Conservation (phyloP, 345 rosid species). For the Geranium brycei region DNA sequence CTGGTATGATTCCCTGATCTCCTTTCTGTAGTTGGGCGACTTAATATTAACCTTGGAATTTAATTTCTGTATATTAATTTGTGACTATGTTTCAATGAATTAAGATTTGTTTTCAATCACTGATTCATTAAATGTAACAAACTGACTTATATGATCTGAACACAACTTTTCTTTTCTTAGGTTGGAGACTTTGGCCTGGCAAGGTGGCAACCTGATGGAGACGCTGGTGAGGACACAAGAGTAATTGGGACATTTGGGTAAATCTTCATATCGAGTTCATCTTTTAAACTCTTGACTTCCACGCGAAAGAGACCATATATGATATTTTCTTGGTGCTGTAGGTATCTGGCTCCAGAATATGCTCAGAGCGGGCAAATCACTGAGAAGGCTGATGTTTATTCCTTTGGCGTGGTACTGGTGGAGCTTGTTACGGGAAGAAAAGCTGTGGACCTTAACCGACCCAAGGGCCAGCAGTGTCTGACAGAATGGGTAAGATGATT, state of each 20-base stretch:
- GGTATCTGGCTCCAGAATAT: constrained; percentile 98
- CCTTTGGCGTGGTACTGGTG: constrained; percentile 88
- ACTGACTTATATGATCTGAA: neutral
- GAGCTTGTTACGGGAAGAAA: constrained; percentile 95
- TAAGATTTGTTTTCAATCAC: neutral
- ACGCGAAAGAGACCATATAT: neutral
- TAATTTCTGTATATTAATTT: too few relatives aligned
- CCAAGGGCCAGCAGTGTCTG: constrained; percentile 96
- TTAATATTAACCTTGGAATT: neutral
- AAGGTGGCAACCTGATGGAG: constrained; percentile 99
- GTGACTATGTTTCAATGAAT: neutral
- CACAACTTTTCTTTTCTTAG: constrained; percentile 23
- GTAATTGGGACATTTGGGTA: constrained; percentile 99
- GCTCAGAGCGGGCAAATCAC: constrained; percentile 97
- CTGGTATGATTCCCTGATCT: constrained; percentile 36
- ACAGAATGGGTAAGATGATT: constrained; percentile 75
- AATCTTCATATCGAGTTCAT: constrained; percentile 13
- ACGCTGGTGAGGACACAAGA: constrained; percentile 82
- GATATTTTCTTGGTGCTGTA: constrained; percentile 19
- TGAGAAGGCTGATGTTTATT: constrained; percentile 94
- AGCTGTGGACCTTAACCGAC: constrained; percentile 81
- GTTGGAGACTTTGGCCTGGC: constrained; percentile 99
- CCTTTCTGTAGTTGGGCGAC: neutral
- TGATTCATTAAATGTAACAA: neutral
- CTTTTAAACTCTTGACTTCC: constrained; percentile 5